Percentiles rank a stretch among this genome's conserved stretches.
Evolutionary conservation across 2,329 filamentous ascomycete species (phyloP).

Genomic region (Trichoderma oligosporum): DNA sequence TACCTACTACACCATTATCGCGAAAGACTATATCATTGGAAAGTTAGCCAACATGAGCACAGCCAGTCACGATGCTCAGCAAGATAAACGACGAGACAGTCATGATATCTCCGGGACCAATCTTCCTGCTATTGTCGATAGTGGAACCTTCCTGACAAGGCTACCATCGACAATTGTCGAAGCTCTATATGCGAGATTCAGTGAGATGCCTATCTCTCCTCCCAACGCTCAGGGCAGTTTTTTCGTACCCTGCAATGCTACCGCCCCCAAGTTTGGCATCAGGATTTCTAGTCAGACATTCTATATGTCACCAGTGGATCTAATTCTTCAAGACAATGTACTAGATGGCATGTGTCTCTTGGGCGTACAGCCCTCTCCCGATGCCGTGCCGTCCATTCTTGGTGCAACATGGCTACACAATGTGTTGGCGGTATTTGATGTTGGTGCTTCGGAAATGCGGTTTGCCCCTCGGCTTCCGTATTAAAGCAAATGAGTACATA

Average conservation of each 20-base stretch:
- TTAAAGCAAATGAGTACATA: not conserved
- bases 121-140: not conserved
- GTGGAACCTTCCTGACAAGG: not conserved
- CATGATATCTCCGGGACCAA: not conserved
- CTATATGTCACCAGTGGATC: not conserved
- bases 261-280: not conserved
- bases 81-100: too few species aligned
- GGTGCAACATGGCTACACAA: not conserved
- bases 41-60: too few species aligned
- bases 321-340: not conserved
- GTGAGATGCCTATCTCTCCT: not conserved
- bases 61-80: too few species aligned
- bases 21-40: not conserved
- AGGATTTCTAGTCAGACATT: not conserved
- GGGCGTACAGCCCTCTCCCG: not conserved
- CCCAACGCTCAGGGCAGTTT: not conserved
- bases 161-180: not conserved
- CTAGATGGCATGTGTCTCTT: not conserved
- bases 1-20: not conserved
- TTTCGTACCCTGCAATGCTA: not conserved
- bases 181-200: not conserved
- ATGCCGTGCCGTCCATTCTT: accelerated
- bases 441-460: constrained; percentile 1
- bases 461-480: not conserved
- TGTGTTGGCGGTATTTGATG: not conserved